Evolutionary conservation across 2,329 filamentous ascomycete genomes (phyloP).

Genomic region (Ceratocystis alfenasii): DNA sequence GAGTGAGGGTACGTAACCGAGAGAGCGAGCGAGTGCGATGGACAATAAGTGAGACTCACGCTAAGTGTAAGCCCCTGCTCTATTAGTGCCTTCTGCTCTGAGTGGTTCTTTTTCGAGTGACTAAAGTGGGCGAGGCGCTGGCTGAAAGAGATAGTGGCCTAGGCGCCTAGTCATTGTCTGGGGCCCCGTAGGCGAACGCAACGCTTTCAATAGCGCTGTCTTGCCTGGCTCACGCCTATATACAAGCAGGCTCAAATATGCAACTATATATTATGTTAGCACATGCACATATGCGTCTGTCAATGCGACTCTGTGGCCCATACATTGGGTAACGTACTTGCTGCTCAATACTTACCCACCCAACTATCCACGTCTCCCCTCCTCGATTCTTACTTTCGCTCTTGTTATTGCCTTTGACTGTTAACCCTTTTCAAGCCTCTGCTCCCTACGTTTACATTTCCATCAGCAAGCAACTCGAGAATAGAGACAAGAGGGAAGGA

Average conservation of each 20-base stretch:
- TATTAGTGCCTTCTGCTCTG: too few species aligned
- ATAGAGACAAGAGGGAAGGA: conserved; percentile 11
- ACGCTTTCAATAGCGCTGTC: too few species aligned
- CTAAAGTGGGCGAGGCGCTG: background rate
- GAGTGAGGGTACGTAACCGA: background rate
- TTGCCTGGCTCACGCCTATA: too few species aligned
- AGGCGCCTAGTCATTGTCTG: background rate
- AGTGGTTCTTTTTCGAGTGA: too few species aligned
- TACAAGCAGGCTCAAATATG: too few species aligned
- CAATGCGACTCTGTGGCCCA: too few species aligned
- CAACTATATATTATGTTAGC: too few species aligned
- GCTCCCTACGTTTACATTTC: background rate
- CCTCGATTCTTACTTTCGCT: background rate
- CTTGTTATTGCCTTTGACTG: background rate
- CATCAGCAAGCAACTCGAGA: background rate
- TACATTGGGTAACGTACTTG: too few species aligned
- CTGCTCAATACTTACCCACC: too few species aligned
- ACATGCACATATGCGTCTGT: too few species aligned
- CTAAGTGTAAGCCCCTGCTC: background rate
- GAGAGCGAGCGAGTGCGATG: background rate
- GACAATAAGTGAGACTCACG: background rate
- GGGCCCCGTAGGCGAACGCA: too few species aligned
- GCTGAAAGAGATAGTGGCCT: background rate
- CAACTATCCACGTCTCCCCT: too few species aligned
- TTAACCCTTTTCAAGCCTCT: background rate